Evolutionary conservation across 495 filamentous ascomycete species (phyloP), one percentile per base, ranked within the genome.

Genomic region (Letharia lupina): DNA sequence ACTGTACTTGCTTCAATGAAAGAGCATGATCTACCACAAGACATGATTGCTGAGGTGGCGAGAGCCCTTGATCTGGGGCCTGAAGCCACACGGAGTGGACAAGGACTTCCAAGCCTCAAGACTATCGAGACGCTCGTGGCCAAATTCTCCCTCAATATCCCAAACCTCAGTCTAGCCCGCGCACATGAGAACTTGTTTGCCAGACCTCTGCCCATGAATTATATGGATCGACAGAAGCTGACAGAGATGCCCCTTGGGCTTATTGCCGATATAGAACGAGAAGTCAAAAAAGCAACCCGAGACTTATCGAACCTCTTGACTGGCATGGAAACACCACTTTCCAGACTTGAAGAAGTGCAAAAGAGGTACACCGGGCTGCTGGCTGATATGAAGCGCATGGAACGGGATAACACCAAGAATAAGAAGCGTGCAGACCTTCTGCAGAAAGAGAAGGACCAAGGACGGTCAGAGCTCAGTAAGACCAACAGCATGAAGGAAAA

Each of bases 381-480:
- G 62, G 86, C 89, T 48, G 91, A 96, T 65, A 95, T 98, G 91
- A 96, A 96, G 72, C 86, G 91, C 61, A 82, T 95, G 65, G 93
- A 98, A 74, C 89, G 93, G 40, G 94, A 98, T 63, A 90, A 96
- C 71, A 81, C 89, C 50, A 98, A 96, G 78, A 92, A 91, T 72
- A 96, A 96, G 79, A 98, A 97, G 77, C 87, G 91, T 12, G 91
- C 89, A 20, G 94, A 98, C 76, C 89, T 91, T 71, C 75, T 98
- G 65, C 94, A 98, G 77, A 98, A 98, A 75, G 94, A 98, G 69
- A 95, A 95, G 74, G 94, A 98, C 75, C 87, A 89, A 67, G 85
- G 86, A 28, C 86, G 90, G 68, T 88, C 87, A 47, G 94, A 98
- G 75, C 81, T 96, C 62, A 93, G 83, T 75, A 95, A 94, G 75